Evolutionary conservation across 768 basidiomycete genomes (phyloP).

Genomic region (Russula emetica): DNA sequence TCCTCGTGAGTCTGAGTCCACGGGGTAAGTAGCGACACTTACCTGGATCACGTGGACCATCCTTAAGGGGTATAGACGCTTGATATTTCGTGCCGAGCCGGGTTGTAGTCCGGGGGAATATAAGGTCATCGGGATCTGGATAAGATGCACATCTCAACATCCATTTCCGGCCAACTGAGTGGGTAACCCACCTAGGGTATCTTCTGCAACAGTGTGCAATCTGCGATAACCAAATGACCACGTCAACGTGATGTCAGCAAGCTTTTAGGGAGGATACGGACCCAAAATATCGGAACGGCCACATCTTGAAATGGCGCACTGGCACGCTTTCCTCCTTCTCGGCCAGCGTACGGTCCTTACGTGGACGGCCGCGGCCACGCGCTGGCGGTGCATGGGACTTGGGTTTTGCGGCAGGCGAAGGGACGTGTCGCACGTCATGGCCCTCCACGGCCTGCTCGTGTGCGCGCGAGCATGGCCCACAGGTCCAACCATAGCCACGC

Average conservation of each 20-base stretch:
- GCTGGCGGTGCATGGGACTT: slow-evolving; percentile 72
- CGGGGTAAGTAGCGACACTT: too few species aligned
- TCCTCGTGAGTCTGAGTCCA: background rate
- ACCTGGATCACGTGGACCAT: slow-evolving; percentile 33
- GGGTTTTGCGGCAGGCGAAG: slow-evolving; percentile 46
- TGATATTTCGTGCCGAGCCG: slow-evolving; percentile 89
- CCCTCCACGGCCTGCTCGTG: slow-evolving; percentile 85
- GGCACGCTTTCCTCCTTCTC: slow-evolving; percentile 74
- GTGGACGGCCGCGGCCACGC: slow-evolving; percentile 68
- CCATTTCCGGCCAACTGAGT: background rate
- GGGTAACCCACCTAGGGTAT: slow-evolving; percentile 69
- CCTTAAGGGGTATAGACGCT: slow-evolving; percentile 47
- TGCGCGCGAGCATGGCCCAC: slow-evolving; percentile 83
- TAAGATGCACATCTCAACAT: slow-evolving; percentile 14
- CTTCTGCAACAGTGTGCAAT: slow-evolving; percentile 85
- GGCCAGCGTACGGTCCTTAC: slow-evolving; percentile 67
- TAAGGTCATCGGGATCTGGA: slow-evolving; percentile 91
- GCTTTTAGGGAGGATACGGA: slow-evolving; percentile 37
- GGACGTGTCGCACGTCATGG: slow-evolving; percentile 57
- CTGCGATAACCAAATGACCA: slow-evolving; percentile 39
- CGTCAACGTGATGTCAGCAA: slow-evolving; percentile 23
- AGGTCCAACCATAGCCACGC: slow-evolving; percentile 96
- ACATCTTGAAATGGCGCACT: slow-evolving; percentile 84
- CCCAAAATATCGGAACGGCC: slow-evolving; percentile 98
- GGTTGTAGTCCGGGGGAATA: slow-evolving; percentile 90